Evolutionary conservation across 2,329 filamentous ascomycete species (phyloP).

Genomic region (Cercospora brassicicola): DNA sequence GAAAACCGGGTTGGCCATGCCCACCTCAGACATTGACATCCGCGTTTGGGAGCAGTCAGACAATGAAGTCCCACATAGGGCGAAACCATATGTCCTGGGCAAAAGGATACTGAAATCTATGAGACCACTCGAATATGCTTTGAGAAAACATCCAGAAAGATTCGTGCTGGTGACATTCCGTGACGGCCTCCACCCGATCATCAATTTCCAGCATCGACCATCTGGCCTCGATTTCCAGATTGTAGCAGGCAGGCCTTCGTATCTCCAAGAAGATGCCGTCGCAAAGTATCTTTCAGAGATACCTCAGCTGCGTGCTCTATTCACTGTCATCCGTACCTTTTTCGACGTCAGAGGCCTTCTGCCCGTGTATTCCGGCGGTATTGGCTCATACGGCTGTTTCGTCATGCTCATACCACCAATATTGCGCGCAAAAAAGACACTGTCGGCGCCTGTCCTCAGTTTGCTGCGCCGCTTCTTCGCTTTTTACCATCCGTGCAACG

Average conservation of each 20-base stretch:
- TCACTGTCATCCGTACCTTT: conserved; percentile 51
- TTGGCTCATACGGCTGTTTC: conserved; percentile 57
- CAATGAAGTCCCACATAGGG: conserved; percentile 8
- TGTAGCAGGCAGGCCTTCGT: conserved; percentile 47
- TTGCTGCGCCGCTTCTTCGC: conserved; percentile 53
- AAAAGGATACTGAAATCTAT: conserved; percentile 15
- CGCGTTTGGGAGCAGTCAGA: conserved; percentile 40
- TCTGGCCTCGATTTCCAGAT: conserved; percentile 57
- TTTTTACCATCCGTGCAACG: conserved; percentile 46
- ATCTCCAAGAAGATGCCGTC: conserved; percentile 46
- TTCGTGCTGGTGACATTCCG: conserved; percentile 21
- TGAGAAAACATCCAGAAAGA: not conserved
- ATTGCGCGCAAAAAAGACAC: conserved; percentile 15
- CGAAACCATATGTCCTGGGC: not conserved
- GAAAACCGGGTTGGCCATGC: conserved; percentile 52
- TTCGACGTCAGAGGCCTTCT: conserved; percentile 54
- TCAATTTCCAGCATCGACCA: conserved; percentile 46
- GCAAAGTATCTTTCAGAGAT: conserved; percentile 51
- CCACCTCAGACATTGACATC: conserved; percentile 58
- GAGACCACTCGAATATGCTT: conserved; percentile 14
- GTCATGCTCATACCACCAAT: conserved; percentile 59
- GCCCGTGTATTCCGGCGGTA: conserved; percentile 50
- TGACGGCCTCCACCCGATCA: conserved; percentile 43
- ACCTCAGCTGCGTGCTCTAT: conserved; percentile 53
- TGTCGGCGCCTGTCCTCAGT: conserved; percentile 30